A percentile compares a stretch with the other conserved stretches of the same genome.
Evolutionary conservation across 2,329 filamentous ascomycete species (phyloP).

Genomic region (Whalleya microplaca): DNA sequence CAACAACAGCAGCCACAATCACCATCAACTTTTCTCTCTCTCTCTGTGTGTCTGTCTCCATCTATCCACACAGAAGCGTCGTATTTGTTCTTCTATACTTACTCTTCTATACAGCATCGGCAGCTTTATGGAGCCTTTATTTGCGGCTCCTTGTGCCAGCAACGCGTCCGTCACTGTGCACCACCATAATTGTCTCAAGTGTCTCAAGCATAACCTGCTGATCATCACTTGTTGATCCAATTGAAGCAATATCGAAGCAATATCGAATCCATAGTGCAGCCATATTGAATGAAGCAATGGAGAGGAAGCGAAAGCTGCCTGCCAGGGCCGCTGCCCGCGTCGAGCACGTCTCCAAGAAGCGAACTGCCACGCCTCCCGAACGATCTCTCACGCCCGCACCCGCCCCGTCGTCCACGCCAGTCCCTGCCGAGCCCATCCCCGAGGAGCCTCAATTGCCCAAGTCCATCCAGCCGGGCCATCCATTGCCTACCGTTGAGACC

Average conservation of each 20-base stretch:
- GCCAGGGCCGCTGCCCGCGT: constrained; percentile 63
- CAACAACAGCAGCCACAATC: neutral
- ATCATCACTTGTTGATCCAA: neutral
- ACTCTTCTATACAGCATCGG: neutral
- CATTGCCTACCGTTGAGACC: constrained; percentile 71
- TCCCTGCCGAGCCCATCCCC: constrained; percentile 41
- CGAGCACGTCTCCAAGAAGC: constrained; percentile 64
- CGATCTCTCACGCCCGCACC: constrained; percentile 51
- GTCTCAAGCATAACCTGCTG: no score
- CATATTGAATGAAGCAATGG: constrained; percentile 51
- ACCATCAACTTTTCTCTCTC: no score
- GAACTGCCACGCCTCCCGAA: constrained; percentile 59
- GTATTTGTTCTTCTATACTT: no score
- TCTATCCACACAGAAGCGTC: neutral
- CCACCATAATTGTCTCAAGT: neutral
- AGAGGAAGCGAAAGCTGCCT: constrained; percentile 68
- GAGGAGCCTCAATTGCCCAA: constrained; percentile 57
- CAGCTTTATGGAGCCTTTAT: neutral
- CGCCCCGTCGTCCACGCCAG: constrained; percentile 40
- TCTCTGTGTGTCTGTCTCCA: neutral
- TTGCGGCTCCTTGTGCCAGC: neutral
- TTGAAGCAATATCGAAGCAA: no score
- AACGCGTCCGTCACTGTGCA: neutral
- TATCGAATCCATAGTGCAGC: neutral
- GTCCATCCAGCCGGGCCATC: constrained; percentile 65